Conservation (phyloP, 2,329 filamentous ascomycete genomes). For the Diaporthe sp. region DNA sequence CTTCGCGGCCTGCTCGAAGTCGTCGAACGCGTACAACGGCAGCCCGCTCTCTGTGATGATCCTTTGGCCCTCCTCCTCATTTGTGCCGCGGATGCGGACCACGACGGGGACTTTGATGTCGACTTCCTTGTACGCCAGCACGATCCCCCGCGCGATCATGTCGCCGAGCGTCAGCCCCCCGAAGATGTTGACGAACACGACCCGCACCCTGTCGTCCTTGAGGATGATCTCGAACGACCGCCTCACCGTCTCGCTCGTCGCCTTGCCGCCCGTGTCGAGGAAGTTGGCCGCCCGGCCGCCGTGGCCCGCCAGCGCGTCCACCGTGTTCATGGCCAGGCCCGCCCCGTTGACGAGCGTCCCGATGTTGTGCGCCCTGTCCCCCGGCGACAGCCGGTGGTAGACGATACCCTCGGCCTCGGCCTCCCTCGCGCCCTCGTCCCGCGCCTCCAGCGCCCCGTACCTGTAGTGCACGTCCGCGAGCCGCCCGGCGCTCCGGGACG, state of each 20-base stretch:
- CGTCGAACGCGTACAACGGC: slow-evolving; percentile 78
- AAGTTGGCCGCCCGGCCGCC: slow-evolving; percentile 85
- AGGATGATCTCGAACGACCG: slow-evolving; percentile 82
- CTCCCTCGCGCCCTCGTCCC: slow-evolving; percentile 52
- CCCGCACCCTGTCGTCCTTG: slow-evolving; percentile 77
- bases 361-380: slow-evolving; percentile 69
- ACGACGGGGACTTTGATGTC: slow-evolving; percentile 78
- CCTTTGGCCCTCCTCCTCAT: slow-evolving; percentile 77
- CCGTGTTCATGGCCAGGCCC: slow-evolving; percentile 91
- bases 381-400: slow-evolving; percentile 73
- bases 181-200: slow-evolving; percentile 73
- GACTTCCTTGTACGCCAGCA: slow-evolving; percentile 79
- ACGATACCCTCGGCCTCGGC: slow-evolving; percentile 78
- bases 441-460: slow-evolving; percentile 50
- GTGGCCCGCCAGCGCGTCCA: slow-evolving; percentile 79
- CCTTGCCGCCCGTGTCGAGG: slow-evolving; percentile 90
- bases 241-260: slow-evolving; percentile 84
- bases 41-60: slow-evolving; percentile 79
- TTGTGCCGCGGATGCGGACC: slow-evolving; percentile 82
- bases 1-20: slow-evolving; percentile 79
- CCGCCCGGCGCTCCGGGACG: slow-evolving; percentile 51
- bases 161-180: slow-evolving; percentile 76
- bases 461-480: slow-evolving; percentile 56
- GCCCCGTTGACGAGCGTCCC: slow-evolving; percentile 92
- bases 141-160: slow-evolving; percentile 84